phyloP scores from a whole-genome alignment of 257 asterid species.

The Salvia miltiorrhiza region DNA sequence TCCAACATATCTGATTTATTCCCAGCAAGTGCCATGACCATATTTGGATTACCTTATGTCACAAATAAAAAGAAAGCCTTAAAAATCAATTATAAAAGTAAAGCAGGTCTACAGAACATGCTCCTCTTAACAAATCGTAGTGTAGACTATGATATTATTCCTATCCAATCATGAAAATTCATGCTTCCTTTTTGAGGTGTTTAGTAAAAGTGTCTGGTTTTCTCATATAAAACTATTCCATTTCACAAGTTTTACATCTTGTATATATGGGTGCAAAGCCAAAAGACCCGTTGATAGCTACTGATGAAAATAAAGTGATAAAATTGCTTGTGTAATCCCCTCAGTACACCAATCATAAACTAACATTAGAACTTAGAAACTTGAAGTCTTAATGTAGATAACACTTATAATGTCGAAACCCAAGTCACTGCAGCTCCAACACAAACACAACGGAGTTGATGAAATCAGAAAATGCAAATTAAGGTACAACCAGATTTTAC shows the following conservation, averaged over 20 bases:
- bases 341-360: too few species aligned
- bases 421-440: too few species aligned
- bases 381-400: too few species aligned
- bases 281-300: too few species aligned
- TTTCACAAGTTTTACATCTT: too few species aligned
- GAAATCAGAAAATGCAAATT: not conserved
- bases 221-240: too few species aligned
- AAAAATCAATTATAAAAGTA: not conserved
- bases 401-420: too few species aligned
- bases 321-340: too few species aligned
- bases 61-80: slow-evolving; percentile 3
- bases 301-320: too few species aligned
- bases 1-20: slow-evolving; percentile 77
- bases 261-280: too few species aligned
- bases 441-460: not conserved
- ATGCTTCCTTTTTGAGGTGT: not conserved
- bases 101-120: not conserved
- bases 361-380: too few species aligned
- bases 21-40: slow-evolving; percentile 89
- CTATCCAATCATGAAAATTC: not conserved
- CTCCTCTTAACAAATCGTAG: too few species aligned
- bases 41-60: slow-evolving; percentile 60
- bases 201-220: not conserved
- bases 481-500: slow-evolving; percentile 4
- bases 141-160: not conserved